Evolutionary conservation across 1,139 yeast genomes (phyloP).

Genomic region (Zygosaccharomyces sapae): DNA sequence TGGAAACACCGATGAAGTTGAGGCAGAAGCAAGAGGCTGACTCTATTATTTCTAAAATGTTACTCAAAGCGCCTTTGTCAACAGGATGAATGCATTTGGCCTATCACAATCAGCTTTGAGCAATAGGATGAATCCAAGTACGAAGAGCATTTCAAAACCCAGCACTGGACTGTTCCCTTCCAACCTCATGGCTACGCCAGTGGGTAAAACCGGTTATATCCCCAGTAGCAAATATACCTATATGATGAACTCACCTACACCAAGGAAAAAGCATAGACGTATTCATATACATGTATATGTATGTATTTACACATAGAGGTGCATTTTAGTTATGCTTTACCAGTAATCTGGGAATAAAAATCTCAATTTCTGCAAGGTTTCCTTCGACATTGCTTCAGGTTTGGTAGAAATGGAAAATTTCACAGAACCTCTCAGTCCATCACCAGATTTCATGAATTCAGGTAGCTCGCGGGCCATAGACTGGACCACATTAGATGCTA

Average conservation of each 20-base stretch:
- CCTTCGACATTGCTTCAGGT: constrained; percentile 69
- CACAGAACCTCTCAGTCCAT: constrained; percentile 70
- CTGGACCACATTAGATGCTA: constrained; percentile 67
- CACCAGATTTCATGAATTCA: constrained; percentile 57
- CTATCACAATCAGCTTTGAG: not conserved
- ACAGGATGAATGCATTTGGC: constrained; percentile 22
- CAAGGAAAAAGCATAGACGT: constrained; percentile 30
- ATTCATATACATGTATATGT: not conserved
- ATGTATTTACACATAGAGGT: not conserved
- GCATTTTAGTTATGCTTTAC: constrained; percentile 35
- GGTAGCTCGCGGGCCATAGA: constrained; percentile 59
- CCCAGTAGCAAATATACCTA: constrained; percentile 44
- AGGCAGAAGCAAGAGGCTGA: constrained; percentile 14
- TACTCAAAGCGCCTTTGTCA: constrained; percentile 10
- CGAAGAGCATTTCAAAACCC: not conserved
- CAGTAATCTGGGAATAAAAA: constrained; percentile 92
- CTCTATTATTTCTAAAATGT: constrained; percentile 1
- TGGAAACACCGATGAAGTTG: constrained; percentile 30
- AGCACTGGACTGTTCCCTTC: not conserved
- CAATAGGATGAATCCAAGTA: not conserved
- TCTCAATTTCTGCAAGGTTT: constrained; percentile 73
- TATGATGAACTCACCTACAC: constrained; percentile 42
- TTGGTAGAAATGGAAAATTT: constrained; percentile 77
- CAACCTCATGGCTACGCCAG: constrained; percentile 22
- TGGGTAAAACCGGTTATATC: constrained; percentile 33